phyloP scores from a whole-genome alignment of 73 alveolate species.

The Tetrahymena elliotti region DNA sequence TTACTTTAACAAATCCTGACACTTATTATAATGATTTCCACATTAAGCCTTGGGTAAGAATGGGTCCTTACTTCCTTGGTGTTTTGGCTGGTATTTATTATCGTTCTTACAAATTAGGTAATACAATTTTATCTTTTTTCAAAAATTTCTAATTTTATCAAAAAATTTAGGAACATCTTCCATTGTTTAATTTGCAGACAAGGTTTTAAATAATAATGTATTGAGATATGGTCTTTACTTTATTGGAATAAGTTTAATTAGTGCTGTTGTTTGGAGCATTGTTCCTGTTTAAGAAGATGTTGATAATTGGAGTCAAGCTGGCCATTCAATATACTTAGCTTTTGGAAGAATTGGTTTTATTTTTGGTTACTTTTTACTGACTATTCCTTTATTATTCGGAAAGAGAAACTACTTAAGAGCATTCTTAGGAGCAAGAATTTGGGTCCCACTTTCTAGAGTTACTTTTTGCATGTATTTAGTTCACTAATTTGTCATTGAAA shows the following conservation, averaged over 20 bases:
- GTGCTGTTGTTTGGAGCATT: constrained; percentile 28
- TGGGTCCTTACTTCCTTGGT: neutral
- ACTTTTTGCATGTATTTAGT: constrained; percentile 41
- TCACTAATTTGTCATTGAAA: constrained; percentile 34
- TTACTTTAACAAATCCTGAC: constrained; percentile 27
- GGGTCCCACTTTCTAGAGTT: constrained; percentile 50
- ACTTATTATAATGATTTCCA: constrained; percentile 7
- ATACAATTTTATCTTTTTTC: neutral
- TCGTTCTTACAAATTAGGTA: constrained; percentile 12
- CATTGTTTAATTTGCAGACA: neutral
- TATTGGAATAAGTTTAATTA: constrained; percentile 43
- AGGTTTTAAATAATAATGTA: neutral
- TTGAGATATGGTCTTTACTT: constrained; percentile 8
- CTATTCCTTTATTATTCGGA: constrained; percentile 47
- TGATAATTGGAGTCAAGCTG: constrained; percentile 12
- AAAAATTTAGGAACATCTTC: neutral
- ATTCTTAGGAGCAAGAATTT: constrained; percentile 40
- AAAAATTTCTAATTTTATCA: neutral
- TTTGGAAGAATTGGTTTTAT: constrained; percentile 42
- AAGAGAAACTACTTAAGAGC: constrained; percentile 20
- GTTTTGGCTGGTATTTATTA: constrained; percentile 21
- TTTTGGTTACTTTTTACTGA: constrained; percentile 37
- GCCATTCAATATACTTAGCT: constrained; percentile 4
- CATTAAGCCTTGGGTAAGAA: constrained; percentile 2
- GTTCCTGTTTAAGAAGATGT: constrained; percentile 23